phyloP scores from a whole-genome alignment of 441 rosid species.

The Raphanus hybrid region DNA sequence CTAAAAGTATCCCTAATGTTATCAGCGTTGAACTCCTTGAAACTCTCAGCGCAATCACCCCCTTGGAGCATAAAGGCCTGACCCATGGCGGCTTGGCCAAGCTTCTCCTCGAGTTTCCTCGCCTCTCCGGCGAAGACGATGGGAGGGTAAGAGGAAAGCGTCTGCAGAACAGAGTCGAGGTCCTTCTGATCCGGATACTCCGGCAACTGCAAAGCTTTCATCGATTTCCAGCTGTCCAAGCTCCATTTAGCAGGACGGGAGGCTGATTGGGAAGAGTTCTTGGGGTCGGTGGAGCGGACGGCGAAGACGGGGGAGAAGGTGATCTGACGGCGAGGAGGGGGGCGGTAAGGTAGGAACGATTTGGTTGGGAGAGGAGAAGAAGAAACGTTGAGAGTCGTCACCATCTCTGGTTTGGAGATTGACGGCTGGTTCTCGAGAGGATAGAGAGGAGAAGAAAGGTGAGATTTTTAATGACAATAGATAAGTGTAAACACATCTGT shows the following conservation, averaged over 20 bases:
- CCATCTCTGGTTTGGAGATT: conserved; percentile 1
- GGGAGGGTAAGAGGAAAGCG: conserved; percentile 78
- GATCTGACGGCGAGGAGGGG: conserved; percentile 33
- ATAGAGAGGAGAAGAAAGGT: not conserved
- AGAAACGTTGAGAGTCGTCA: conserved; percentile 33
- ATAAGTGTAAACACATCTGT: not conserved
- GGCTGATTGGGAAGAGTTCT: conserved; percentile 31
- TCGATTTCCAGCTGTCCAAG: conserved; percentile 77
- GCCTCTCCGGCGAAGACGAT: conserved; percentile 93
- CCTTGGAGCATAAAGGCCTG: conserved; percentile 90
- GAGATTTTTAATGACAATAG: not conserved
- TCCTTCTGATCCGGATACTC: conserved; percentile 77
- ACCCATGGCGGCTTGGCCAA: conserved; percentile 82
- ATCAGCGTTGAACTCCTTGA: conserved; percentile 82
- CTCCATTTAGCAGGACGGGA: conserved; percentile 60
- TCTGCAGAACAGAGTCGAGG: conserved; percentile 71
- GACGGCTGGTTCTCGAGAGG: conserved; percentile 16
- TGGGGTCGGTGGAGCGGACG: conserved; percentile 38
- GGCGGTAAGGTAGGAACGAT: conserved; percentile 32
- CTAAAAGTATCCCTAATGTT: conserved; percentile 89
- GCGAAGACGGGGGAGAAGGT: conserved; percentile 32
- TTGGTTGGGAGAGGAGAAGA: conserved; percentile 38
- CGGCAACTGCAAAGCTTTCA: conserved; percentile 82
- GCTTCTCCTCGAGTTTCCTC: conserved; percentile 76
- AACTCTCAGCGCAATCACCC: conserved; percentile 95